These are phyloP conservation scores for Artemisia annua DNA, from an alignment of 129 eudicot genomes.

Conservation along the genomic window DNA sequence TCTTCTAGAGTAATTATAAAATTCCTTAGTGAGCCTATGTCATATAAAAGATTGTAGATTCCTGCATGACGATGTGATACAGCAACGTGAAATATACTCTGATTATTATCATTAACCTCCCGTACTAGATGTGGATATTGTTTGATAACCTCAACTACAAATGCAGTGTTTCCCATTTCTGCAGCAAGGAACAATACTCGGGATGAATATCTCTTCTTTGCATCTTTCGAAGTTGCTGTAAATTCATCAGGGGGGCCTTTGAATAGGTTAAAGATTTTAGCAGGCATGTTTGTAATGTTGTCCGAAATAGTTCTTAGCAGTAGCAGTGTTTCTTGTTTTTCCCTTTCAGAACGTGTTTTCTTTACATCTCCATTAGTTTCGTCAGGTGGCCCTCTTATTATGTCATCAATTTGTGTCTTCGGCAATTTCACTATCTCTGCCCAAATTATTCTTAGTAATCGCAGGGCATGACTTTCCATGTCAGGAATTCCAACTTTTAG, in stretches of 20 bases:
- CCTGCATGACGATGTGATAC: not conserved
- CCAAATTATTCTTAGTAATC: not conserved
- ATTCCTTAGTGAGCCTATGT: not conserved
- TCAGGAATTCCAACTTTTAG: not conserved
- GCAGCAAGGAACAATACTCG: not conserved
- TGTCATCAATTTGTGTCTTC: not conserved
- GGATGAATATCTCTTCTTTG: not conserved
- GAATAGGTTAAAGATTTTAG: not conserved
- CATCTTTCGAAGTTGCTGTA: not conserved
- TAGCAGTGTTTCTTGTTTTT: not conserved
- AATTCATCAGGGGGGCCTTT: not conserved
- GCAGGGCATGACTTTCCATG: constrained; percentile 1
- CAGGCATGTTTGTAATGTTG: not conserved
- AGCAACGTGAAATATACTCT: constrained; percentile 1
- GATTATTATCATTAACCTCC: not conserved
- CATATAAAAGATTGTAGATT: not conserved
- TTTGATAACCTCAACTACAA: not conserved
- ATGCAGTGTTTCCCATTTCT: constrained; percentile 1
- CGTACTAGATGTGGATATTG: constrained; percentile 6
- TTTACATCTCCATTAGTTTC: not conserved
- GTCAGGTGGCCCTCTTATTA: not conserved
- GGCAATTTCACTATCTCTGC: not conserved
- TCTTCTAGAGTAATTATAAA: not conserved
- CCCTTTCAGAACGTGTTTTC: not conserved
- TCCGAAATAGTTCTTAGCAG: not conserved